Evolutionary conservation across 148 eudicot genomes (phyloP).

Genomic region (Polygonum aviculare): DNA sequence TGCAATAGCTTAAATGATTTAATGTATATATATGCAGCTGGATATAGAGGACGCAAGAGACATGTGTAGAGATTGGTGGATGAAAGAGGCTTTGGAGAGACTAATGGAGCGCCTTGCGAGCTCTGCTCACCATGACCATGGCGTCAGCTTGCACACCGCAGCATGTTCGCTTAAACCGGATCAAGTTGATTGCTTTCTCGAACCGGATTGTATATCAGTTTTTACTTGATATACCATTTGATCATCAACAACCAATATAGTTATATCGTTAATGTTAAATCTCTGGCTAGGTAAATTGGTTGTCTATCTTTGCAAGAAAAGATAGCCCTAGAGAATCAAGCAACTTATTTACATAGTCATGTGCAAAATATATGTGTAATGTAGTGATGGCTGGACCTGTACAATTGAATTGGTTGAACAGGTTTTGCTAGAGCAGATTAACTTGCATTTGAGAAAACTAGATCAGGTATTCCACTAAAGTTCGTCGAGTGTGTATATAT

Average conservation of each 20-base stretch:
- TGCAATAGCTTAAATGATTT: not conserved
- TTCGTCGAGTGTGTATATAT: not conserved
- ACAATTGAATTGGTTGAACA: not conserved
- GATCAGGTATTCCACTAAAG: too few species aligned
- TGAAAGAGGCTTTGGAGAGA: conserved; percentile 48
- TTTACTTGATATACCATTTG: not conserved
- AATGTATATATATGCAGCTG: conserved; percentile 20
- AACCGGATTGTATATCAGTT: conserved; percentile 2
- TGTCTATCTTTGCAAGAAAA: not conserved
- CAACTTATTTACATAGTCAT: not conserved
- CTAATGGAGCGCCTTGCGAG: conserved; percentile 24
- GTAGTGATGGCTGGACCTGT: not conserved
- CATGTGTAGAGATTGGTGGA: conserved; percentile 38
- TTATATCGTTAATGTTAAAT: not conserved
- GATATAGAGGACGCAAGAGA: conserved; percentile 33
- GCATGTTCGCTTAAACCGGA: not conserved
- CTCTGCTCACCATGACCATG: not conserved
- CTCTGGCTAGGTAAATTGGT: not conserved
- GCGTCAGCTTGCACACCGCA: not conserved
- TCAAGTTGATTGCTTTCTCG: not conserved
- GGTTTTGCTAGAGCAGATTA: not conserved
- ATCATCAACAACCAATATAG: not conserved
- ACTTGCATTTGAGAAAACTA: too few species aligned
- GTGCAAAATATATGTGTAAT: not conserved
- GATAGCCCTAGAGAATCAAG: not conserved